Base-by-base conservation (phyloP, 2,329 filamentous ascomycete species). In the Pyricularia sp. region DNA sequence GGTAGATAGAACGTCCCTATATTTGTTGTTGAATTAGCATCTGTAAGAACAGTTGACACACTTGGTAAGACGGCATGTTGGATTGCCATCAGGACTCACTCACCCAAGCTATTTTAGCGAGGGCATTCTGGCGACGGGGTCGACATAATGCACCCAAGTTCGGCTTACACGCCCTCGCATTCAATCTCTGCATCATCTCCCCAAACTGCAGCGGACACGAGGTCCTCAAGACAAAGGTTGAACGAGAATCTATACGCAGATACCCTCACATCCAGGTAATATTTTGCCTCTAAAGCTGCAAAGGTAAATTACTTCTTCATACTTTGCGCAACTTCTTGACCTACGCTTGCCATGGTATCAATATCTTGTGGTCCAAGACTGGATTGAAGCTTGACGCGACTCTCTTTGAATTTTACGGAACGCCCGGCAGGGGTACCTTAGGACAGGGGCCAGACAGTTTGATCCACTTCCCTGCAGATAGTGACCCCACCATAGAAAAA, bases 1-100 rank as follows among this genome's bases (percentile, higher is more conserved):
- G 23, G 61, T 73, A 70, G 14, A 75, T 55, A 20, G 30, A 28
- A 31, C 66, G 66, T 10, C 14, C 30, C 66, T 67, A 31, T 36
- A 14, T 36, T 36, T 36, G 28, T 58, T 28, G 25, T 31, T 61
- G 14, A n/a, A 25, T 61, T 12, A 61, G 58, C 6, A 26, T 26
- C n/a, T 25, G 23, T 4, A 61, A 26, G 2, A 61, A 2, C 9
- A 17, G 12, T 61, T 26, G 9, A n/a, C 7, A 26, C 2, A 17
- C 58, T 26, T 26, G 23, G 10, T 26, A 25, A 61, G 10, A 12
- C 23, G 12, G 6, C 4, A 50, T 50, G 6, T 9, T n/a, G 5
- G 5, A 50, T 7, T 50, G 20, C 42, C 20, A 7, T n/a, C 36
- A 50, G 11, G 20, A n/a, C 42, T 50, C 3, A 61, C 58, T 61